Evolutionary conservation across 345 rosid genomes (phyloP), one percentile per base, ranked within the genome.

Genomic region (Theobroma cacao): DNA sequence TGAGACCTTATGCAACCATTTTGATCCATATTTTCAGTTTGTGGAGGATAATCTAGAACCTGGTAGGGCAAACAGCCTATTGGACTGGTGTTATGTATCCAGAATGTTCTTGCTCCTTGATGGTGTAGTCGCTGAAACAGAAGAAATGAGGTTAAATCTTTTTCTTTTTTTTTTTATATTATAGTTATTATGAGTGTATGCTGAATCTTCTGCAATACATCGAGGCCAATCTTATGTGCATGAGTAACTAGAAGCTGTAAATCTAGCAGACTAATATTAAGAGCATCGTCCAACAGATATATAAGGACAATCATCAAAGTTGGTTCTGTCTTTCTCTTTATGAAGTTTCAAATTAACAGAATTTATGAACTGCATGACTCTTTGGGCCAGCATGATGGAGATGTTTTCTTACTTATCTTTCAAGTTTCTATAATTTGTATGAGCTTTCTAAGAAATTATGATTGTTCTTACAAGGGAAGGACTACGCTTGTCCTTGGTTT

Each of bases 81-180:
- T 13, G 87, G 87, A 22, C 89, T 82, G 20, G 89, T 84, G 10
- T 81, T 86, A 75, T 86, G 89, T 60, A 86, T 82, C 89, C 87
- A 86, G 36, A 84, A 86, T 59, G 61, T 65, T 33, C 79, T 84
- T 55, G 82, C 89, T 75, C 87, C 87, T 65, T 45, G 56, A 11
- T 48, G 66, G 56, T 71, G 61, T 53, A 80, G 52, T 62, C 60
- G 20, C 83, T 80, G 40, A 13, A 30, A 64, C 15, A 13, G 36
- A 65, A 34, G 20, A 36, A 10, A 20, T 1, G n/a, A 12, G 34
- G 22, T 53, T 31, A 52, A 58, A 22, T 6, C 20, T 34, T 0
- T 3, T 53, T 56, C 1, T 22, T 14, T 26, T 56, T 72, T n/a
- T n/a, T n/a, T 70, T 47, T 70, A 5, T 33, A 4, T 31, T 31